Conservation (phyloP, 768 basidiomycete species). For the Steccherinum ochraceum region DNA sequence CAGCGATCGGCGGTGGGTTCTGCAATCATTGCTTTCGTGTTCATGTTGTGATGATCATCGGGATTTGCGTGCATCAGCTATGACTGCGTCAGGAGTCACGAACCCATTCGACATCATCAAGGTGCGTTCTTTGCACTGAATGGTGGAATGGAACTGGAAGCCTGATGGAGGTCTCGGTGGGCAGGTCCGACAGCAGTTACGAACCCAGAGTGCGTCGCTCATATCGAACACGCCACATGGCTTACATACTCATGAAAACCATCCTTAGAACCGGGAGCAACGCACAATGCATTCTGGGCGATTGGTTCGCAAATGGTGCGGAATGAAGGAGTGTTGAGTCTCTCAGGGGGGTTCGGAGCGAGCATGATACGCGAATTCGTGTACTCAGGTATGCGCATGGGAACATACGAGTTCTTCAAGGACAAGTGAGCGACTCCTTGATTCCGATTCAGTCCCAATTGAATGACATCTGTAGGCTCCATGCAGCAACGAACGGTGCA, state of each 20-base stretch:
- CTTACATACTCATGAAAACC: background rate
- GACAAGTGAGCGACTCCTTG: constrained; percentile 24
- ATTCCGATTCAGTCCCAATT: background rate
- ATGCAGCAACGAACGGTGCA: constrained; percentile 17
- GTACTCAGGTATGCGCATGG: constrained; percentile 30
- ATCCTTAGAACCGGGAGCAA: constrained; percentile 20
- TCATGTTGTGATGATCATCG: background rate
- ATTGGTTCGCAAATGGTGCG: constrained; percentile 28
- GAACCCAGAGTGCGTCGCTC: constrained; percentile 21
- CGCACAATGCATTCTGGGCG: constrained; percentile 26
- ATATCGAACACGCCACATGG: background rate
- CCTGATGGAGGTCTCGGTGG: background rate
- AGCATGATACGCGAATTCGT: constrained; percentile 29
- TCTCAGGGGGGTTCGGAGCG: constrained; percentile 27
- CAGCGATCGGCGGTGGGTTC: constrained; percentile 24
- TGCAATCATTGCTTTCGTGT: background rate
- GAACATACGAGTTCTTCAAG: constrained; percentile 33
- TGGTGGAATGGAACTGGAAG: background rate
- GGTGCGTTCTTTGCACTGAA: constrained; percentile 10
- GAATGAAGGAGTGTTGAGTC: constrained; percentile 24
- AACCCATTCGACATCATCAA: constrained; percentile 31
- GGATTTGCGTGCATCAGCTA: constrained; percentile 16
- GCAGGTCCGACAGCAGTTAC: constrained; percentile 29
- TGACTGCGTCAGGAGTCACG: constrained; percentile 28
- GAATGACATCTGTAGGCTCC: constrained; percentile 12